Evolutionary conservation across 2,329 filamentous ascomycete genomes (phyloP), one percentile per base, ranked within the genome.

Genomic region (Colletotrichum lentis): DNA sequence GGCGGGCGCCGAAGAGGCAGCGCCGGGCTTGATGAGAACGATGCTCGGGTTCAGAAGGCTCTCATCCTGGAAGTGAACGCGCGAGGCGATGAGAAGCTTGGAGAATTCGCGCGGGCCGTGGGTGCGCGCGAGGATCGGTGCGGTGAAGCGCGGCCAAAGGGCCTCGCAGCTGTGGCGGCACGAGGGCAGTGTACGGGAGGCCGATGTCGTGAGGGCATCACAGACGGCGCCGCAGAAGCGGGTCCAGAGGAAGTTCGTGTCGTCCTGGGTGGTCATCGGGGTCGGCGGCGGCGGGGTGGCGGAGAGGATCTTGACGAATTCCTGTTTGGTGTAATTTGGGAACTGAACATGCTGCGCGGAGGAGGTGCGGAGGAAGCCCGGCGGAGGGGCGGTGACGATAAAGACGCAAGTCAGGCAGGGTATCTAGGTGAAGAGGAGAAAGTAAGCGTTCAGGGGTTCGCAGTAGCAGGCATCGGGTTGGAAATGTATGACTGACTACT

Each of bases 111-210:
- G 90, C 11, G 91, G 88, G 1, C 86, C 85, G 73, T 91, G 89
- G 10, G 91, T 90, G n/a, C 91, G 91, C 1, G 89, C 87, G 1
- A 90, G 79, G 27, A 98, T 86, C 0, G 95, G 95, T 7, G 88
- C 86, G 0, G 92, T 90, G 78, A 99, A 98, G 4, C 89, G 86
- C 12, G 90, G 89, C 96, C 96, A 99, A 22, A 98, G 85, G 50
- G 89, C 87, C 56, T 87, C 79, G 74, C 91, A 94, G 57, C 91
- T 87, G 43, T 87, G 85, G 3, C 83, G 84, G 72, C 97, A 94
- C 12, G 87, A 86, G 1, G 91, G 85, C 16, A 98, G 84, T 44
- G 95, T 94, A 57, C 94, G 89, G 0, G 91, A 91, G 3, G 93
- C 93, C 54, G 93, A 89, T 71, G 91, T 92, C 56, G 91, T 88